Evolutionary conservation across 75 land plant species (phyloP).

Genomic region (Pinus tabuliformis): DNA sequence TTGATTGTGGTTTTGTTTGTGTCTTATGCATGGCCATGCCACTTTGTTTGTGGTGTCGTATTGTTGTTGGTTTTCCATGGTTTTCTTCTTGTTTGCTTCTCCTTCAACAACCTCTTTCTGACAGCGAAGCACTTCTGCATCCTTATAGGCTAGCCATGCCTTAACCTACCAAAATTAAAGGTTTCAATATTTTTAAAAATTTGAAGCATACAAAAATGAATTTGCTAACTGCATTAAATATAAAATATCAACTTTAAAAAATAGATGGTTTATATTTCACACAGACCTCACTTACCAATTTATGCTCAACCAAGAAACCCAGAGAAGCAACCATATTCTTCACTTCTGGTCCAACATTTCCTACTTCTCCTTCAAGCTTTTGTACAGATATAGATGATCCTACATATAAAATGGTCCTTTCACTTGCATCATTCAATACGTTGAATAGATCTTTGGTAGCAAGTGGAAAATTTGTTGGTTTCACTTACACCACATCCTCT

Average conservation of each 20-base stretch:
- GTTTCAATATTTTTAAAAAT: too few relatives aligned
- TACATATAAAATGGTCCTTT: constrained; percentile 76
- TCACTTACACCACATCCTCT: constrained; percentile 76
- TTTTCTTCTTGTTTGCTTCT: constrained; percentile 77
- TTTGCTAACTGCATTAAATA: too few relatives aligned
- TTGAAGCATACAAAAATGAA: too few relatives aligned
- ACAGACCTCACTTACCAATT: constrained; percentile 46
- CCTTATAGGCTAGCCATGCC: constrained; percentile 86
- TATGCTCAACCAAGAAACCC: constrained; percentile 71
- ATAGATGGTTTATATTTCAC: too few relatives aligned
- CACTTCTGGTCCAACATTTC: constrained; percentile 68
- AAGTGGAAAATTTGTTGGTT: constrained; percentile 42
- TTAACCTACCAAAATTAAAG: constrained; percentile 43
- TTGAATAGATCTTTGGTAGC: constrained; percentile 61
- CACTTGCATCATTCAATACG: constrained; percentile 87
- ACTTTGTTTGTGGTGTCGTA: too few relatives aligned
- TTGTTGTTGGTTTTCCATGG: too few relatives aligned
- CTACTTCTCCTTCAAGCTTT: constrained; percentile 76
- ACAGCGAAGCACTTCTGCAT: constrained; percentile 81
- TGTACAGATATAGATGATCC: constrained; percentile 56
- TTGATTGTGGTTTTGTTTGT: too few relatives aligned
- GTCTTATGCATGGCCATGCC: fast-evolving
- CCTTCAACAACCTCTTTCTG: constrained; percentile 88
- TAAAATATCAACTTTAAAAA: too few relatives aligned
- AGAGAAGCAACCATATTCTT: constrained; percentile 77